phyloP scores from a whole-genome alignment of 177 flowering plant species.

The Telopea speciosissima region DNA sequence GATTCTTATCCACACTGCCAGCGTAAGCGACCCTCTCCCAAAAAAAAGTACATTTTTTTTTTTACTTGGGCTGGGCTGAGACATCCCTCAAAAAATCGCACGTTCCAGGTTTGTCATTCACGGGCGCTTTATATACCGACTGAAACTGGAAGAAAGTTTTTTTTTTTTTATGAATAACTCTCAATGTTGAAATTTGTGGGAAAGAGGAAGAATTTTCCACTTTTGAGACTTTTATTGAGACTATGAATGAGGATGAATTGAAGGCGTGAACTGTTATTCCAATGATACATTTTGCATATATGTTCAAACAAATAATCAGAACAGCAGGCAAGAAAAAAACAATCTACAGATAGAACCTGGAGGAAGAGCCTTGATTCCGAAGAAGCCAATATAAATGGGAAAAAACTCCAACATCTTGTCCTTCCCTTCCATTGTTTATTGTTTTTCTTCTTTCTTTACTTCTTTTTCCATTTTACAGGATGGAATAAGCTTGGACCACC shows the following conservation, averaged over 20 bases:
- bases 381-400: neutral
- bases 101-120: no score
- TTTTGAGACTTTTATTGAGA: slow-evolving; percentile 17
- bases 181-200: neutral
- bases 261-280: slow-evolving; percentile 21
- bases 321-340: slow-evolving; percentile 17
- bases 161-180: no score
- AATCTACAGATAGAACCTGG: slow-evolving; percentile 14
- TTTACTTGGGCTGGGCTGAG: no score
- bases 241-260: slow-evolving; percentile 32
- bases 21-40: no score
- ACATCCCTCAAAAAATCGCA: no score
- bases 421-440: neutral
- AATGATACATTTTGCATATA: slow-evolving; percentile 17
- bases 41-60: no score
- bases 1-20: no score
- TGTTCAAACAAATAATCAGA: slow-evolving; percentile 20
- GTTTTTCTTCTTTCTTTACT: neutral
- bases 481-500: slow-evolving; percentile 81
- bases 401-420: slow-evolving; percentile 16
- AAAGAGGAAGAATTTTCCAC: neutral
- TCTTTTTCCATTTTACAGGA: slow-evolving; percentile 32
- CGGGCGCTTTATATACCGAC: no score
- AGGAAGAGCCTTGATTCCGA: slow-evolving; percentile 1
- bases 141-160: no score